Evolutionary conservation across 2,329 filamentous ascomycete genomes (phyloP).

Genomic region (Fusarium napiforme): DNA sequence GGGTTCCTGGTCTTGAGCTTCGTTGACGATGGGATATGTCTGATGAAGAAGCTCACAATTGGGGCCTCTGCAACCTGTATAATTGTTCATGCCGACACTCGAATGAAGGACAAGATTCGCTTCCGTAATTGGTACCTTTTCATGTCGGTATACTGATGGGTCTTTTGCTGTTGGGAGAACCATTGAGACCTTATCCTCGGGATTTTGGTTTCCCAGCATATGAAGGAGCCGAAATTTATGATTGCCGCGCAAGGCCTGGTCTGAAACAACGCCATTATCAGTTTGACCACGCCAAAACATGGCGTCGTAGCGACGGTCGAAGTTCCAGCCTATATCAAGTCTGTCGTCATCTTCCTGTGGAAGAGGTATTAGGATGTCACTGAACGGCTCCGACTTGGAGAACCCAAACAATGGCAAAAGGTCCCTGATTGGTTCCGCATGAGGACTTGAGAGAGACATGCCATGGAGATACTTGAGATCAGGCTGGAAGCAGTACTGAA

Average conservation of each 20-base stretch:
- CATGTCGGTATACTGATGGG: slow-evolving; percentile 62
- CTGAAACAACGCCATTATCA: slow-evolving; percentile 62
- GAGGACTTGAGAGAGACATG: slow-evolving; percentile 74
- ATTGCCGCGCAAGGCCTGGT: slow-evolving; percentile 72
- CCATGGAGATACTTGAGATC: slow-evolving; percentile 80
- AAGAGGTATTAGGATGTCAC: slow-evolving; percentile 80
- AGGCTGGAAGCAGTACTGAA: slow-evolving; percentile 79
- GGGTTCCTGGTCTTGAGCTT: slow-evolving; percentile 58
- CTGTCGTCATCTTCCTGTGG: slow-evolving; percentile 55
- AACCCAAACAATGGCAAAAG: slow-evolving; percentile 81
- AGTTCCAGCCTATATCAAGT: slow-evolving; percentile 58
- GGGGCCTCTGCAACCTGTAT: slow-evolving; percentile 65
- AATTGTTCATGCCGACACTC: slow-evolving; percentile 69
- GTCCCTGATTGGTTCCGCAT: slow-evolving; percentile 69
- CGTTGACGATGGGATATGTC: slow-evolving; percentile 50
- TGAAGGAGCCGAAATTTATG: slow-evolving; percentile 78
- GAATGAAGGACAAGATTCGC: slow-evolving; percentile 65
- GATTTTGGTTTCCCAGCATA: slow-evolving; percentile 69
- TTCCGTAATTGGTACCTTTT: slow-evolving; percentile 61
- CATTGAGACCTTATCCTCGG: slow-evolving; percentile 61
- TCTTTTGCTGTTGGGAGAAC: slow-evolving; percentile 60
- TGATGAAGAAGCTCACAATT: slow-evolving; percentile 47
- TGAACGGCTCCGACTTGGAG: slow-evolving; percentile 76
- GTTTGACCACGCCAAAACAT: slow-evolving; percentile 82
- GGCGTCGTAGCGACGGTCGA: slow-evolving; percentile 69